phyloP scores from a whole-genome alignment of 345 rosid genomes.

The Moringa oleifera region DNA sequence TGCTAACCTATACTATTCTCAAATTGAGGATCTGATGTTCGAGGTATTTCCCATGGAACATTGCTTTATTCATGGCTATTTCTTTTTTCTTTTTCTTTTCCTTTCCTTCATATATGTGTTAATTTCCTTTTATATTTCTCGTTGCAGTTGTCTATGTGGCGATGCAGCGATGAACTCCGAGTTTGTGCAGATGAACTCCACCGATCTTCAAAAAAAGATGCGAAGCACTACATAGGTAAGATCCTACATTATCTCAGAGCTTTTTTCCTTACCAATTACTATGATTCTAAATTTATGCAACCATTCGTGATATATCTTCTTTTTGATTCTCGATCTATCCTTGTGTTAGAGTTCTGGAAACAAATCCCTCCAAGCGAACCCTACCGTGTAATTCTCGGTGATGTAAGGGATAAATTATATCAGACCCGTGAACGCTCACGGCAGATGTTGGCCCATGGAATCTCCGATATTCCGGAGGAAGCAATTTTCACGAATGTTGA shows the following conservation, averaged over 20 bases:
- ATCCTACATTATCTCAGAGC: background rate
- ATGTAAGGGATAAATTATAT: constrained; percentile 60
- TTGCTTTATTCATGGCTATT: background rate
- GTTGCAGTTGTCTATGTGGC: constrained; percentile 98
- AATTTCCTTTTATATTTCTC: constrained; percentile 1
- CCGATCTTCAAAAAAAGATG: constrained; percentile 72
- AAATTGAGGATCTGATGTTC: constrained; percentile 95
- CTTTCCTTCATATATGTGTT: no score
- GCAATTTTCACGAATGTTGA: constrained; percentile 44
- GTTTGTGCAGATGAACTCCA: constrained; percentile 68
- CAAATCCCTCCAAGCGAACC: constrained; percentile 55
- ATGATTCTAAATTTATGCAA: no score
- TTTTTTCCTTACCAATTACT: no score
- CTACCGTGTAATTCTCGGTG: constrained; percentile 65
- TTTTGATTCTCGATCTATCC: background rate
- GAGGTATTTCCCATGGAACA: constrained; percentile 45
- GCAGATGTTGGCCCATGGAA: constrained; percentile 39
- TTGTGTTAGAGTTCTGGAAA: constrained; percentile 23
- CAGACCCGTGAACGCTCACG: constrained; percentile 63
- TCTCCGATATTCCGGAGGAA: constrained; percentile 62
- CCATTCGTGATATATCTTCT: background rate
- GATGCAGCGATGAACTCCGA: constrained; percentile 95
- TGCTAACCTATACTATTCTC: constrained; percentile 82
- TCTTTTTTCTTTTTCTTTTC: no score
- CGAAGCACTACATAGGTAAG: constrained; percentile 96